Evolutionary conservation across 148 eudicot genomes (phyloP), one percentile per base, ranked within the genome.

Genomic region (Hydrangea macrophylla): DNA sequence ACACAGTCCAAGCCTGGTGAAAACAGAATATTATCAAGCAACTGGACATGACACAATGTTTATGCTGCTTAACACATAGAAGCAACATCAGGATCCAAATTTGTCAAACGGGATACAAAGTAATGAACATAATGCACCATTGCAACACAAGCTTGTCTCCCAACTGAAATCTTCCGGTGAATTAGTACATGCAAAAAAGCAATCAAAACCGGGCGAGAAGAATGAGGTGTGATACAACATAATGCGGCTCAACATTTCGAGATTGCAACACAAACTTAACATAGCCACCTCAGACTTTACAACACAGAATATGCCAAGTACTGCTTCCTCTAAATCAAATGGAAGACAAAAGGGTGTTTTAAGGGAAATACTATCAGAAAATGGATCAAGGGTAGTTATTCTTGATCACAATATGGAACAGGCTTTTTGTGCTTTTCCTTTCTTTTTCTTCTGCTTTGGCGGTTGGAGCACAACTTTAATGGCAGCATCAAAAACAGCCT

Each of bases 401-500:
- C 64, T 44, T 75, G 81, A 84, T 90, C 80, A 93, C 89, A 93
- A 85, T 80, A 93, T 93, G 42, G 96, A 82, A 81, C 98, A 93
- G 55, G 85, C 96, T 74, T 86, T 92, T 70, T 88, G 96, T 51
- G 81, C 82, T 74, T 81, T 88, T 6, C 92, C 80, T 79, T 93
- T 93, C 95, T 93, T 93, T 73, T 93, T 93, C 98, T 93, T 88
- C 74, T 82, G 73, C 79, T 86, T 93, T 13, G 98, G 98, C 28
- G 98, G 98, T 71, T 85, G 90, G 67, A 93, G 95, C 72, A 90
- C 98, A 45, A 90, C 98, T 80, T 93, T 93, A 65, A 93, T 93
- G 59, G 98, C 98, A 68, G 90, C 95, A 62, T 94, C 98, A 68
- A 94, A 94, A 39, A 94, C 98, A 60, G 71, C 83, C 83, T 94